Evolutionary conservation across 2,329 filamentous ascomycete species (phyloP), one percentile per base, ranked within the genome.

Genomic region (Chaetomium globosum): DNA sequence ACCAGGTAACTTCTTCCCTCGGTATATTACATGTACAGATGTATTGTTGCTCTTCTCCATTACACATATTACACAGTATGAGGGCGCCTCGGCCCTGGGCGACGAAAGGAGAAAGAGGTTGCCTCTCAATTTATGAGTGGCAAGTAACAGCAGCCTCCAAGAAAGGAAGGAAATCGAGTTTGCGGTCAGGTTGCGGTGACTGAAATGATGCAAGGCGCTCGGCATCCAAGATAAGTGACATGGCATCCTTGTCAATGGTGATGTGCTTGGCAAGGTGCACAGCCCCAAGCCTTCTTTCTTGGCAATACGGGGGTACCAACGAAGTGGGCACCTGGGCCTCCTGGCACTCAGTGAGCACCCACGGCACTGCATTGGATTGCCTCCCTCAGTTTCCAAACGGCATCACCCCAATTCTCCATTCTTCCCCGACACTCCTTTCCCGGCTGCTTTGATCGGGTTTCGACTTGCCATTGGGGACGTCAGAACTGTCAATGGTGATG

Each of bases 401-500:
- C 12, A 4, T 28, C 19, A 7, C 12, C 31, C 51, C 51, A 31
- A 30, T 53, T 30, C 16, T 52, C 48, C n/a, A 16, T 52, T 26
- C 30, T 36, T n/a, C 12, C 16, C 26, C 23, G 3, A 19, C 28
- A 5, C 28, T 53, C 51, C 26, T 30, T 28, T 26, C 13, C 12
- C 51, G 7, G 8, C 46, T n/a, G 46, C 43, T 46, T 21, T 8
- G 19, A 19, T 43, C 16, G 13, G 30, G n/a, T 53, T 53, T 52
- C 21, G 21, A 16, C 49, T 28, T 53, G 51, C 51, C 23, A 53
- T 53, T 53, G 12, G 51, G 28, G 26, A 53, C 28, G 51, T 53
- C 46, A 53, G 21, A 60, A 31, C 21, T 53, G n/a, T 26, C 21
- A 23, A 33, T n/a, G n/a, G 52, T 56, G 19, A 61, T 61, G 59